Percentiles rank a stretch among this genome's conserved stretches.
Conservation (phyloP, 2,329 filamentous ascomycete genomes). For the Blastomyces emzantsi region DNA sequence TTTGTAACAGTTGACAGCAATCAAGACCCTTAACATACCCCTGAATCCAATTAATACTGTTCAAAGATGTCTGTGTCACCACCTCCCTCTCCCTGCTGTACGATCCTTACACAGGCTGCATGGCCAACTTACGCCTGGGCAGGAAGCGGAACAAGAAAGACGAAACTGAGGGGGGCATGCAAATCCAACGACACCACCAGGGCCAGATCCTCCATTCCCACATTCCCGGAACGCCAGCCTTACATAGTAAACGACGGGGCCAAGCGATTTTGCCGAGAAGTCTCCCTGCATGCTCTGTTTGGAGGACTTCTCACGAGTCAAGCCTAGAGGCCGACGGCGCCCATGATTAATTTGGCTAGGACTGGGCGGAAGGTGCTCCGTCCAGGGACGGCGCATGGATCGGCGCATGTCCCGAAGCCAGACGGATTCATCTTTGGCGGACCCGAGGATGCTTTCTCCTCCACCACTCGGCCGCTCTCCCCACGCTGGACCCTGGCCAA, state of each 20-base stretch:
- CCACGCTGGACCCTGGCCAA: too few relatives aligned
- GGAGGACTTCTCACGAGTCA: too few relatives aligned
- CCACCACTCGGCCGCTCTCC: not conserved
- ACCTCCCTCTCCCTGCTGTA: not conserved
- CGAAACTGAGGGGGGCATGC: not conserved
- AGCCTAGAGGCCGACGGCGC: not conserved
- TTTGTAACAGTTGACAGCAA: not conserved
- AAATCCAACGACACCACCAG: not conserved
- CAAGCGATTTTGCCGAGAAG: not conserved
- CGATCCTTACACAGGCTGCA: not conserved
- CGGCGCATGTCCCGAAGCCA: not conserved
- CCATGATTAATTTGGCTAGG: not conserved
- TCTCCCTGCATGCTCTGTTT: not conserved
- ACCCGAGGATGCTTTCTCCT: not conserved
- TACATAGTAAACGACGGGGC: not conserved
- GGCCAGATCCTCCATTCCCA: not conserved
- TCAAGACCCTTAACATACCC: not conserved
- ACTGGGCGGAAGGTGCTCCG: not conserved
- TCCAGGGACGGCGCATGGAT: not conserved
- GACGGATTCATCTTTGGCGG: not conserved
- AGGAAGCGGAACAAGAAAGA: not conserved
- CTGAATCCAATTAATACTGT: not conserved
- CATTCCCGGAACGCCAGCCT: not conserved
- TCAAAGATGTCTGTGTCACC: constrained; percentile 2
- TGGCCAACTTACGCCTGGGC: not conserved